phyloP scores from a whole-genome alignment of 1,284 basidiomycete species.

The Naganishia liquefaciens region DNA sequence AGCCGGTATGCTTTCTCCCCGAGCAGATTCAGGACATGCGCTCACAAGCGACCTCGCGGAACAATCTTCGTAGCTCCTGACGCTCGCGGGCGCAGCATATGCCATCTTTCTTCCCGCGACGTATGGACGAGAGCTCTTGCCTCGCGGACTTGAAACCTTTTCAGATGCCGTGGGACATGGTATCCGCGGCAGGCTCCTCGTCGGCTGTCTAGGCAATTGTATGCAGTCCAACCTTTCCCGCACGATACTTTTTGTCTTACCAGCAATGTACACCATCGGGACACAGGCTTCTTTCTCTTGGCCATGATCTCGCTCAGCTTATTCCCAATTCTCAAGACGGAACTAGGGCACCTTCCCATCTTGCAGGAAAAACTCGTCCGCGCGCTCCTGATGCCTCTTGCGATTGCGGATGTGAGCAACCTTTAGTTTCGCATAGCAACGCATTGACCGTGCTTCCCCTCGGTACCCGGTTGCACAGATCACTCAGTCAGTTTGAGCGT shows the following conservation, averaged over 20 bases:
- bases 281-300: conserved; percentile 52
- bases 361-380: conserved; percentile 45
- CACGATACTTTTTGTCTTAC: not conserved
- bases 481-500: conserved; percentile 28
- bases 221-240: not conserved
- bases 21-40: not conserved
- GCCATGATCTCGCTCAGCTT: conserved; percentile 51
- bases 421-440: conserved; percentile 32
- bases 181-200: conserved; percentile 46
- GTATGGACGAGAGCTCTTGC: conserved; percentile 49
- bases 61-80: conserved; percentile 40
- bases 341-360: conserved; percentile 35
- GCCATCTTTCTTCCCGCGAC: conserved; percentile 46
- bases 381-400: conserved; percentile 48
- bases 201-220: conserved; percentile 52
- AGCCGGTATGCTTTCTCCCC: conserved; percentile 38
- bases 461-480: conserved; percentile 4
- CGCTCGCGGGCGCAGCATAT: conserved; percentile 48
- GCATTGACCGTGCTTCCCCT: not conserved
- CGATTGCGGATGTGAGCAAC: conserved; percentile 51
- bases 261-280: not conserved
- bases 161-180: conserved; percentile 38
- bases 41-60: not conserved
- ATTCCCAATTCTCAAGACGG: conserved; percentile 43
- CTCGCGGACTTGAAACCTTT: conserved; percentile 38